A percentile compares a stretch with the other conserved stretches of the same genome.
These are phyloP conservation scores for Neofusicoccum parvum DNA, from an alignment of 2,329 filamentous ascomycete species.

Conservation along the genomic window DNA sequence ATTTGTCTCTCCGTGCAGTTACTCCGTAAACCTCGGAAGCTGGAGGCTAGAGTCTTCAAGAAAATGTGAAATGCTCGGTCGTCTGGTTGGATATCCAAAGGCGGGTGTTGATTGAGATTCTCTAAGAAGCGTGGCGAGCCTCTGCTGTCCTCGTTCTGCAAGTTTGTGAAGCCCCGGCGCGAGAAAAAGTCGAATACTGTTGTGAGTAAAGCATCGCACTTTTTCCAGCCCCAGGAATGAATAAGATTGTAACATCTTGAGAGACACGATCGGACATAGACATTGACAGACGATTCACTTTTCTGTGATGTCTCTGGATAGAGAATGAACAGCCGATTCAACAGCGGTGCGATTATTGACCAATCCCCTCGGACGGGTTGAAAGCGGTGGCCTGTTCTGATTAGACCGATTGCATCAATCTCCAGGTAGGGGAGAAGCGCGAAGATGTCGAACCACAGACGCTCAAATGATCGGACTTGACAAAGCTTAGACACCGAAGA, in stretches of 20 bases:
- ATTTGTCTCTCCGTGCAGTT: slow-evolving; percentile 57
- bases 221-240: slow-evolving; percentile 58
- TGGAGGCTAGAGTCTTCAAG: slow-evolving; percentile 58
- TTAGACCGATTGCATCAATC: slow-evolving; percentile 53
- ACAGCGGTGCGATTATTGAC: slow-evolving; percentile 48
- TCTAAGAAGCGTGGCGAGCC: slow-evolving; percentile 59
- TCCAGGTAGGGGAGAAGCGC: slow-evolving; percentile 56
- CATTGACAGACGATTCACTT: slow-evolving; percentile 52
- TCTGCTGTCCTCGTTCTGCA: slow-evolving; percentile 54
- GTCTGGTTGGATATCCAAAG: slow-evolving; percentile 46
- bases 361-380: slow-evolving; percentile 51
- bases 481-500: slow-evolving; percentile 25
- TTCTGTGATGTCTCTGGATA: slow-evolving; percentile 47
- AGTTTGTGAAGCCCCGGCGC: slow-evolving; percentile 52
- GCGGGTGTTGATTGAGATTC: slow-evolving; percentile 47
- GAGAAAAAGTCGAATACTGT: slow-evolving; percentile 63
- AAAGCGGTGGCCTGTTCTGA: slow-evolving; percentile 45
- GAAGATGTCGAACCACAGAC: slow-evolving; percentile 51
- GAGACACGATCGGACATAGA: slow-evolving; percentile 56
- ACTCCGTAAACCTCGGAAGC: slow-evolving; percentile 50
- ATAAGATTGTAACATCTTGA: slow-evolving; percentile 57
- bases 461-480: slow-evolving; percentile 38
- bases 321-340: slow-evolving; percentile 50
- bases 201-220: slow-evolving; percentile 57
- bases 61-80: slow-evolving; percentile 63